Conservation (phyloP, 257 asterid genomes). For the Paraleonurus japonicus region DNA sequence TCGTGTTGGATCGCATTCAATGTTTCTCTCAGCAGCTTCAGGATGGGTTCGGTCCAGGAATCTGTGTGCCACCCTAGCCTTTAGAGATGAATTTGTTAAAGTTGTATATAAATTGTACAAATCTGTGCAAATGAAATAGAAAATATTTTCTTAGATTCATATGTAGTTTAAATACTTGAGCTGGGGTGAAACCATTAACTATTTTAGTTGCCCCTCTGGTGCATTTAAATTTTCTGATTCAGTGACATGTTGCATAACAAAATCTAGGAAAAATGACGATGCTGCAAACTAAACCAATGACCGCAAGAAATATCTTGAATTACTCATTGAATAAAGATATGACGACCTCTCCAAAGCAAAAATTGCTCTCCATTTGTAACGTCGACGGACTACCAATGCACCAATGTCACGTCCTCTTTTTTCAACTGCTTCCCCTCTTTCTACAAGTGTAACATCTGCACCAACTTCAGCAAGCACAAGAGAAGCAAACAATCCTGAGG, state of each 20-base stretch:
- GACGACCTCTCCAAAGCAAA: constrained; percentile 99
- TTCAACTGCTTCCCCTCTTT: constrained; percentile 95
- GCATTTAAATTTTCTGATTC: constrained; percentile 17
- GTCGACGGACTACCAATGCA: constrained; percentile 82
- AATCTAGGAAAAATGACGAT: constrained; percentile 4
- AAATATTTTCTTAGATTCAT: neutral
- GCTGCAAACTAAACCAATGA: constrained; percentile 27
- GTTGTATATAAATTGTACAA: neutral
- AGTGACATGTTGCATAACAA: constrained; percentile 3
- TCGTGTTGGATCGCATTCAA: neutral
- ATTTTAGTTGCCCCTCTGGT: neutral
- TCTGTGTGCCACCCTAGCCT: neutral
- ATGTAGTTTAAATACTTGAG: neutral
- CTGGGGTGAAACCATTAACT: too few species aligned
- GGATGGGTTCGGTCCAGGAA: neutral
- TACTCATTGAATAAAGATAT: constrained; percentile 42
- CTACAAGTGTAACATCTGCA: constrained; percentile 82
- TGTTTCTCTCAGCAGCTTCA: neutral
- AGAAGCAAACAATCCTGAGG: constrained; percentile 93
- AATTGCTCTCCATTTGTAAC: constrained; percentile 87
- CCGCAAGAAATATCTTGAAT: constrained; percentile 32
- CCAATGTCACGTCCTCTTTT: constrained; percentile 97
- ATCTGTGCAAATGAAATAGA: neutral
- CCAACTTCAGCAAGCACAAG: constrained; percentile 98
- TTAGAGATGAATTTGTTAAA: too few species aligned